Percentiles rank a stretch among this genome's conserved stretches.
Evolutionary conservation across 2,329 filamentous ascomycete species (phyloP).

Genomic region (Zalaria sp.): DNA sequence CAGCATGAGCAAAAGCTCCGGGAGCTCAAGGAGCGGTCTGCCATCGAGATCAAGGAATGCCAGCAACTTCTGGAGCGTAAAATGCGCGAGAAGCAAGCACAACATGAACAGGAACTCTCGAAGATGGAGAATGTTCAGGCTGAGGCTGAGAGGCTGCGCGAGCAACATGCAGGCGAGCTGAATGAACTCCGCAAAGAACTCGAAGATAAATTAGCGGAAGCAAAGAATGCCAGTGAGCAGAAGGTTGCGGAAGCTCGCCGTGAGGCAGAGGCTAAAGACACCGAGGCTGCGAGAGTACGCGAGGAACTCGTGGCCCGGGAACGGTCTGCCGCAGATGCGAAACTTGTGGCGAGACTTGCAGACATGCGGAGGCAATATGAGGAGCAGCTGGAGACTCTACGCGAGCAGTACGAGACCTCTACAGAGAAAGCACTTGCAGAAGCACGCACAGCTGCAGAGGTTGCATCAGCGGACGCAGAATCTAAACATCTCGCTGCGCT

Average conservation of each 20-base stretch:
- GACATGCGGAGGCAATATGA: not conserved
- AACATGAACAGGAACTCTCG: too few relatives aligned
- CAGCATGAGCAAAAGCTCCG: not conserved
- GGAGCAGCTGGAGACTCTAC: not conserved
- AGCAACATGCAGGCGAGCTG: not conserved
- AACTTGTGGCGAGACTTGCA: not conserved
- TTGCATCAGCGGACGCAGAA: not conserved
- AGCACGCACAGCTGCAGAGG: not conserved
- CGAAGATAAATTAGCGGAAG: not conserved
- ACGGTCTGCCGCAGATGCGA: not conserved
- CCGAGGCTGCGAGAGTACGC: conserved; percentile 8
- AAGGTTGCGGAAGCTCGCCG: conserved; percentile 5
- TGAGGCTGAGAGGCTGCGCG: too few relatives aligned
- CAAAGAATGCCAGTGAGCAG: not conserved
- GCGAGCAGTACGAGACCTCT: not conserved
- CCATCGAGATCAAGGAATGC: not conserved
- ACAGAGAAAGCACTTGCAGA: not conserved
- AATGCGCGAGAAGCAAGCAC: too few relatives aligned
- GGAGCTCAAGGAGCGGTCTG: not conserved
- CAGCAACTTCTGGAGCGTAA: too few relatives aligned
- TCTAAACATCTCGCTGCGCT: not conserved
- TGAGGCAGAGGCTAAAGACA: conserved; percentile 8
- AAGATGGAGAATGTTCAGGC: too few relatives aligned
- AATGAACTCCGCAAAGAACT: not conserved
- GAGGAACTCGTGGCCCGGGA: not conserved